Evolutionary conservation across 805 yeast genomes (phyloP).

Genomic region (Komagataella mondaviorum): DNA sequence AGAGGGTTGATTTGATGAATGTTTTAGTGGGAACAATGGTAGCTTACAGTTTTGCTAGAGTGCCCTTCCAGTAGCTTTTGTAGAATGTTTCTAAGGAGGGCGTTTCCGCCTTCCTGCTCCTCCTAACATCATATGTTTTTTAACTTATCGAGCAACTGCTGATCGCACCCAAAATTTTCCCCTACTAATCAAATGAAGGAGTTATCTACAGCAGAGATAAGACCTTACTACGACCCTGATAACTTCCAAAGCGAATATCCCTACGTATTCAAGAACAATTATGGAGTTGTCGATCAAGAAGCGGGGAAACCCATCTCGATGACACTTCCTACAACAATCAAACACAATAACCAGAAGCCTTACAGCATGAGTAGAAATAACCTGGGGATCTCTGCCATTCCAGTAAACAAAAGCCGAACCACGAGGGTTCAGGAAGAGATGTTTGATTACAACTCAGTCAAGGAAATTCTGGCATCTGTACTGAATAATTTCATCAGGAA

Average conservation of each 20-base stretch:
- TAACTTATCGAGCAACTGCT: not conserved
- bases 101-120: not conserved
- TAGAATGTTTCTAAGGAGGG: not conserved
- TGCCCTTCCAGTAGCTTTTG: not conserved
- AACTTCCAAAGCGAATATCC: slow-evolving; percentile 21
- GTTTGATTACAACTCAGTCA: slow-evolving; percentile 43
- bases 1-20: not conserved
- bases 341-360: slow-evolving; percentile 4
- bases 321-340: slow-evolving; percentile 14
- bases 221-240: slow-evolving; percentile 18
- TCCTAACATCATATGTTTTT: not conserved
- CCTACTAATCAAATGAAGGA: not conserved
- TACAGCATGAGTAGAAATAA: not conserved
- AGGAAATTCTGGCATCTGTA: slow-evolving; percentile 42
- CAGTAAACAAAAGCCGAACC: not conserved
- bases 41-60: not conserved
- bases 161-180: not conserved
- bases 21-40: not conserved
- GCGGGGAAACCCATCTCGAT: slow-evolving; percentile 19
- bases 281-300: slow-evolving; percentile 20
- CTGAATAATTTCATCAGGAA: slow-evolving; percentile 49
- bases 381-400: not conserved
- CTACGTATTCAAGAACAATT: slow-evolving; percentile 16
- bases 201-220: slow-evolving; percentile 3
- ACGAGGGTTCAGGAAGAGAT: slow-evolving; percentile 26